A percentile compares a stretch with the other conserved stretches of the same genome.
Conservation (phyloP, 1,284 basidiomycete species). For the Ganoderma leucocontextum region DNA sequence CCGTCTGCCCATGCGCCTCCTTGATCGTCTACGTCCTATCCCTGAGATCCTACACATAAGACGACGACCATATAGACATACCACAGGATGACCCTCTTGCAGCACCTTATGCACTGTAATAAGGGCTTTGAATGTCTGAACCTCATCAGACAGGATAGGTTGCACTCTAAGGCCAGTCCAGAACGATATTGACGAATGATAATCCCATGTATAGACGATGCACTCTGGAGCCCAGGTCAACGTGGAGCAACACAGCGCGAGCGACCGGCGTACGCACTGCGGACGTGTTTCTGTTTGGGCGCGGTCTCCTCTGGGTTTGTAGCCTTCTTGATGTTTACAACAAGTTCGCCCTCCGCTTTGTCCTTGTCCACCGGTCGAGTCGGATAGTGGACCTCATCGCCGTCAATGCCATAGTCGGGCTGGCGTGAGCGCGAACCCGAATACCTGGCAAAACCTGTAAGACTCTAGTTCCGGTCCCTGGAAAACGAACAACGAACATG, state of each 20-base stretch:
- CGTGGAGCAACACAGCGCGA: background rate
- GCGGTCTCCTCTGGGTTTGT: slow-evolving; percentile 93
- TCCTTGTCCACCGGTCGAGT: slow-evolving; percentile 97
- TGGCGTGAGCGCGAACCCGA: slow-evolving; percentile 43
- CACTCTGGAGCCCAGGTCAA: slow-evolving; percentile 67
- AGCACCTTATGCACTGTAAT: slow-evolving; percentile 96
- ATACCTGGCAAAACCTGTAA: slow-evolving; percentile 37
- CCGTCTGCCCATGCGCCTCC: slow-evolving; percentile 95
- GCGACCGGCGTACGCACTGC: slow-evolving; percentile 72
- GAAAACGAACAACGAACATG: slow-evolving; percentile 17
- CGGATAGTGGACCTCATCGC: slow-evolving; percentile 86
- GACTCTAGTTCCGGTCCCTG: background rate
- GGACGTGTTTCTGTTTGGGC: slow-evolving; percentile 96
- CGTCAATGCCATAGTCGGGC: slow-evolving; percentile 71
- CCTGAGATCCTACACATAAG: slow-evolving; percentile 5
- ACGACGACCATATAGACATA: slow-evolving; percentile 51
- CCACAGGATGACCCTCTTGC: slow-evolving; percentile 94
- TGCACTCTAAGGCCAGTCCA: slow-evolving; percentile 96
- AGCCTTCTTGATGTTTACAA: slow-evolving; percentile 96
- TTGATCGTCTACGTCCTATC: slow-evolving; percentile 77
- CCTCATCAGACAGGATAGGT: slow-evolving; percentile 93
- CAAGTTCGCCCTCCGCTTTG: slow-evolving; percentile 92
- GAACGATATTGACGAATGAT: slow-evolving; percentile 95
- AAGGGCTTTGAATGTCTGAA: slow-evolving; percentile 96
- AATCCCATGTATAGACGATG: slow-evolving; percentile 98